Base-by-base conservation (phyloP, 495 filamentous ascomycete species). In the Annulohypoxylon moriforme region DNA sequence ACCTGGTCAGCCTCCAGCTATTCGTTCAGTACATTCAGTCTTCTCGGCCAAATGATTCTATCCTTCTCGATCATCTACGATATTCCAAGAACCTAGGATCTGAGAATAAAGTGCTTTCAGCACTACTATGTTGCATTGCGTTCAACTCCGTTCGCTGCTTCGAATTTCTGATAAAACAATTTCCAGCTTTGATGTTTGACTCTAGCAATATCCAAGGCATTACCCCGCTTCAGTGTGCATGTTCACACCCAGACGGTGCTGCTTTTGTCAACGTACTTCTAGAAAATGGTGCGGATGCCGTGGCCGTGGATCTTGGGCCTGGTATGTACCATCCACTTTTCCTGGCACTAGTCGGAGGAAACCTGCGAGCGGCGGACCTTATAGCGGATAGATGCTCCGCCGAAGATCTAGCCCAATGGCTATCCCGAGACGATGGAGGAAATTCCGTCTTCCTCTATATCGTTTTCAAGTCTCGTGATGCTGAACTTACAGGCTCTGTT, bases 131-230 rank as follows among this genome's bases (percentile, higher is more conserved):
- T 10, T 53, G 49, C 24, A 53, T 53, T 22, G 20, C 24, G 20
- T 27, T 25, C 20, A 29, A 53, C 49, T 53, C 49, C 20, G 29
- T 53, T 29, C 49, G 49, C 49, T 53, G 49, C 25, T 53, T 53
- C 25, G 49, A 53, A 29, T 53, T 53, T 22, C 22, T 53, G 22
- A 25, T 53, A 29, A 27, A 10, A 53, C 6, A 31, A 2, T 29
- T 29, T 29, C 27, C 27, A 6, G 6, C 27, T 29, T 29, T 29
- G 6, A 29, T 29, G 27, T 29, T 29, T 29, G 11, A 11, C 49
- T 25, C 8, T 14, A 13, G 3, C 11, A 22, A 53, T 29, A 22
- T 29, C 10, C 24, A 25, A 27, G 24, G 49, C 22, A 1, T 4
- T n/a, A 53, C 49, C 4, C 20, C 20, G 11, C 24, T 53, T 29